A percentile compares a stretch with the other conserved stretches of the same genome.
phyloP scores from a whole-genome alignment of 441 rosid genomes.

The Arabidopsis hybrid region DNA sequence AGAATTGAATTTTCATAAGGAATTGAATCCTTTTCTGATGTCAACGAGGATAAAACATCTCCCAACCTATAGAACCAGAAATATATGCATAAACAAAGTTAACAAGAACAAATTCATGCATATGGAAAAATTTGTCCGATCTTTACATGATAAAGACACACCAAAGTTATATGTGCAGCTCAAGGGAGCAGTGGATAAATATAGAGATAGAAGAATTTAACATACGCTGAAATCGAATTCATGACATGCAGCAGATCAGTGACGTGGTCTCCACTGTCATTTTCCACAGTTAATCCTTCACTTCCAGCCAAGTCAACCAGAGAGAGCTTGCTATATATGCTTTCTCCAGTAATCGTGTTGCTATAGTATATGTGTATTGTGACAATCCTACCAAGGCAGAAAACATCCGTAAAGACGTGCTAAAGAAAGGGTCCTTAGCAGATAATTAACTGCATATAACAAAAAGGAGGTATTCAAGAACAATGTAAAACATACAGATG shows the following conservation, averaged over 20 bases:
- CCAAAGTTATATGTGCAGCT: slow-evolving; percentile 17
- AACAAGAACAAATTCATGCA: slow-evolving; percentile 13
- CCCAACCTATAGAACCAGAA: slow-evolving; percentile 76
- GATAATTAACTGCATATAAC: slow-evolving; percentile 9
- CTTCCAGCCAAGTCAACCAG: slow-evolving; percentile 98
- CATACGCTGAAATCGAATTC: slow-evolving; percentile 97
- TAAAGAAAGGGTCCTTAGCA: slow-evolving; percentile 14
- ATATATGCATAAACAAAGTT: slow-evolving; percentile 38
- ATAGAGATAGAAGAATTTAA: slow-evolving; percentile 32
- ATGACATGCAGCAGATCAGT: slow-evolving; percentile 95
- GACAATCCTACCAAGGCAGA: slow-evolving; percentile 67
- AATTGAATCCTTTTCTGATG: slow-evolving; percentile 78
- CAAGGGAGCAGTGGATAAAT: slow-evolving; percentile 13
- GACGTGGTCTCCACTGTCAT: slow-evolving; percentile 91
- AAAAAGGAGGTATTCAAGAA: slow-evolving; percentile 9
- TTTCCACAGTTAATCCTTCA: slow-evolving; percentile 85
- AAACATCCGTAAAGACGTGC: slow-evolving; percentile 40
- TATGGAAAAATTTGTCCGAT: background rate
- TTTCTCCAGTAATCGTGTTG: slow-evolving; percentile 86
- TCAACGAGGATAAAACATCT: slow-evolving; percentile 90
- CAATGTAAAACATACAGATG: slow-evolving; percentile 74
- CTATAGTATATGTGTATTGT: slow-evolving; percentile 78
- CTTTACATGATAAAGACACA: slow-evolving; percentile 11
- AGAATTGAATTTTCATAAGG: slow-evolving; percentile 95
- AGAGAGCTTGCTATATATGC: slow-evolving; percentile 88